phyloP scores from a whole-genome alignment of 352 stramenopile genomes.

The Albugo candida region DNA sequence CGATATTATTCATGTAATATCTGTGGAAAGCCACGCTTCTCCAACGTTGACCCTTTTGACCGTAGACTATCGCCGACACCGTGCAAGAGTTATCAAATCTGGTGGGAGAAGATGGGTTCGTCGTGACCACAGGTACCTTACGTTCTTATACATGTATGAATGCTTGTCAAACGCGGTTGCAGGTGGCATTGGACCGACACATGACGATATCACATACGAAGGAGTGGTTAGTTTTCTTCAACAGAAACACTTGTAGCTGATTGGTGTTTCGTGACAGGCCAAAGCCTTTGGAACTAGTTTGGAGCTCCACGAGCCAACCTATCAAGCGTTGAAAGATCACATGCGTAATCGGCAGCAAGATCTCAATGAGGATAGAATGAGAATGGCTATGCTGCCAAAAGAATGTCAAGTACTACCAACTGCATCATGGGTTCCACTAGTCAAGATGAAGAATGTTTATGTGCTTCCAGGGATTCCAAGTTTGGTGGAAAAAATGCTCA shows the following conservation, averaged over 20 bases:
- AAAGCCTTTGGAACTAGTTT: conserved; percentile 50
- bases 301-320: conserved; percentile 41
- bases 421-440: conserved; percentile 50
- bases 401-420: conserved; percentile 34
- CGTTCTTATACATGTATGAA: not conserved
- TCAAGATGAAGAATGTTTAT: conserved; percentile 65
- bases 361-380: conserved; percentile 45
- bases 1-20: conserved; percentile 14
- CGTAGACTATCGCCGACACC: conserved; percentile 40
- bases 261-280: conserved; percentile 14
- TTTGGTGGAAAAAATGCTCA: conserved; percentile 69
- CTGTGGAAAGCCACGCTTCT: not conserved
- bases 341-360: conserved; percentile 13
- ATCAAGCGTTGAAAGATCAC: conserved; percentile 29
- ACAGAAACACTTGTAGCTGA: conserved; percentile 2
- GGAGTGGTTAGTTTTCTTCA: conserved; percentile 24
- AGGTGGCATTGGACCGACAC: conserved; percentile 60
- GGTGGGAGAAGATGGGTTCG: conserved; percentile 50
- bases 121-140: conserved; percentile 43
- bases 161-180: not conserved
- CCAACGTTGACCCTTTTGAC: not conserved
- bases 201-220: conserved; percentile 80
- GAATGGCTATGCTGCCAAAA: conserved; percentile 48
- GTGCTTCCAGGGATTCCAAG: conserved; percentile 65
- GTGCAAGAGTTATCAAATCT: conserved; percentile 55